Percentiles rank a stretch among this genome's conserved stretches.
Evolutionary conservation across 768 basidiomycete genomes (phyloP).

Genomic region (Suillus plorans): DNA sequence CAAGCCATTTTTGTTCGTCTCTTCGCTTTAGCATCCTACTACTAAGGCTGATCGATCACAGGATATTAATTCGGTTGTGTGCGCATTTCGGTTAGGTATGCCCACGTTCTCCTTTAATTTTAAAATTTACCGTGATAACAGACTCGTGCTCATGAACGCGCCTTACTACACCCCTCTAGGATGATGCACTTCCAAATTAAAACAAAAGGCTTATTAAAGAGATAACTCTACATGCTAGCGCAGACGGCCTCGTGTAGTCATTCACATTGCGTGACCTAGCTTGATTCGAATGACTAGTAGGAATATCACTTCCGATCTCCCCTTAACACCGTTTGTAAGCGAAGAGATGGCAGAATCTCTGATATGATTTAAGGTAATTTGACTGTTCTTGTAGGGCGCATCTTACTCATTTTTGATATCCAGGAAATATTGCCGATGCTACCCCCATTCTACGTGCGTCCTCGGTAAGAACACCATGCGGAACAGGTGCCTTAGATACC

Average conservation of each 20-base stretch:
- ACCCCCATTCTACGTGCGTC: background rate
- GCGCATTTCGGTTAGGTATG: background rate
- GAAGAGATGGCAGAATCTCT: background rate
- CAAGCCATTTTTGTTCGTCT: background rate
- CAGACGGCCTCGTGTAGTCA: background rate
- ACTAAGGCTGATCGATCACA: background rate
- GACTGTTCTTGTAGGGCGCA: background rate
- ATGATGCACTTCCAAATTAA: background rate
- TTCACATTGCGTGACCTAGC: background rate
- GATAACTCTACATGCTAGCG: background rate
- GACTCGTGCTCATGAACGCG: background rate
- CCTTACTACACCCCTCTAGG: background rate
- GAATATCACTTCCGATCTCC: background rate
- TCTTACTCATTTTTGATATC: background rate
- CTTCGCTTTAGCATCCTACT: too few species aligned
- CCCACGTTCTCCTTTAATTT: background rate
- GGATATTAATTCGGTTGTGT: background rate
- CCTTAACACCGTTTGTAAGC: background rate
- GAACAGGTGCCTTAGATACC: slow-evolving; percentile 3
- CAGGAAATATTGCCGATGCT: background rate
- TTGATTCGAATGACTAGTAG: background rate
- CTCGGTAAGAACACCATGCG: background rate
- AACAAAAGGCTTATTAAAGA: background rate
- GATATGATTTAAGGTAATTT: background rate
- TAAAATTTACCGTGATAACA: background rate